These are phyloP conservation scores for Coffea humblotiana DNA, from an alignment of 305 asterid genomes.

Conservation along the genomic window DNA sequence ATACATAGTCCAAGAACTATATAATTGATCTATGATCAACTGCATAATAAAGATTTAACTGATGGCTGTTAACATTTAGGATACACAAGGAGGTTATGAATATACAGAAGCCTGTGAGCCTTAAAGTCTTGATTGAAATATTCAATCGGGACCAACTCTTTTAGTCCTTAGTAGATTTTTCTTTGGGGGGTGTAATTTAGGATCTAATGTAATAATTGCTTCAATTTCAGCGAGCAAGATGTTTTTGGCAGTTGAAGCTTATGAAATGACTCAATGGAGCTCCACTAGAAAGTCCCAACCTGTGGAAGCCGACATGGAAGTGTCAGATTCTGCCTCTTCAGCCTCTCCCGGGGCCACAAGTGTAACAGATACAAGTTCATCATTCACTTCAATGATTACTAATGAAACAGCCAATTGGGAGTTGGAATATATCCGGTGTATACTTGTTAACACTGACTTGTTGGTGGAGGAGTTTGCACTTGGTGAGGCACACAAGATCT, in stretches of 20 bases:
- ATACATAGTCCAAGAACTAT: neutral
- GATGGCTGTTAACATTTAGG: neutral
- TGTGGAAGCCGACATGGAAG: constrained; percentile 55
- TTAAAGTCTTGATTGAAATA: neutral
- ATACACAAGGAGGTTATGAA: neutral
- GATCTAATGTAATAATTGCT: constrained; percentile 12
- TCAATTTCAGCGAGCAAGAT: constrained; percentile 48
- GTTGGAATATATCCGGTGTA: constrained; percentile 51
- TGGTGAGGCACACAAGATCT: constrained; percentile 52
- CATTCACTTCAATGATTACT: constrained; percentile 31
- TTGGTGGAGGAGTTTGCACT: constrained; percentile 58
- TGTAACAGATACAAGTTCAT: constrained; percentile 40
- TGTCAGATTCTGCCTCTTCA: constrained; percentile 82
- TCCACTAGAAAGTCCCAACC: constrained; percentile 37
- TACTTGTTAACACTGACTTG: constrained; percentile 45
- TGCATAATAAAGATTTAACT: neutral
- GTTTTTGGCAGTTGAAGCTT: constrained; percentile 39
- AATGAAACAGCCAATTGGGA: constrained; percentile 62
- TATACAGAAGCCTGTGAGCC: neutral
- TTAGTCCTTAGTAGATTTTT: neutral
- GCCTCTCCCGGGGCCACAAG: constrained; percentile 41
- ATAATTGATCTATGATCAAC: neutral
- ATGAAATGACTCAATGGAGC: constrained; percentile 50
- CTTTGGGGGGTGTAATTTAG: neutral
- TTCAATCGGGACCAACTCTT: neutral